Evolutionary conservation across 345 rosid genomes (phyloP), one percentile per base, ranked within the genome.

Genomic region (Lepidium africanum): DNA sequence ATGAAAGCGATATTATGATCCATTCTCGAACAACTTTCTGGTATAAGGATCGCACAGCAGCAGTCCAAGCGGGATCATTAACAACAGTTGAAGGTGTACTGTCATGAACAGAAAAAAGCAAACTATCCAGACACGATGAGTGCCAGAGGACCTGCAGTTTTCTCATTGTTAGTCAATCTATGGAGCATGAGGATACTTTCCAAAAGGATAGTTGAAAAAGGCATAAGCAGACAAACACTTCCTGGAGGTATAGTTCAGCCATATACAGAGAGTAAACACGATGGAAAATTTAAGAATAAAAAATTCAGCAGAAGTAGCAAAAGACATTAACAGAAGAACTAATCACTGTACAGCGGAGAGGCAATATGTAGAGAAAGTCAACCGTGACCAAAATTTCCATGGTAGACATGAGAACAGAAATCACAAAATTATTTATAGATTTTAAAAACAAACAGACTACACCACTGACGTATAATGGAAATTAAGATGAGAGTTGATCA

Each of bases 111-210:
- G 89, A 87, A 77, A 95, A 91, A 65, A 95, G 74, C 58, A 95
- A 78, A 56, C 87, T 81, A 76, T 91, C 99, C 46, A 91, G 77
- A 77, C 97, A 95, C 61, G 96, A 85, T 8, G 99, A 91, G 78
- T 89, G 85, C 99, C 99, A 95, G 76, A 95, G 81, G 59, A 91
- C 87, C 99, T 95, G 93, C 80, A 85, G 33, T 50, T 71, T 68
- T 64, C 49, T 48, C 47, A 61, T 39, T 47, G 74, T 68, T 49
- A 75, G 53, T n/a, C n/a, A 55, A 73, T 65, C 10, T 43, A 46
- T 35, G 3, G 21, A 67, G 57, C 14, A 59, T 33, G 32, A 14
- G 32, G 38, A n/a, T 59, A 41, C 21, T n/a, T 41, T 57, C 40
- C 50, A 43, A 52, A 36, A 27, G 16, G 37, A 43, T 32, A 53